A percentile compares a stretch with the other conserved stretches of the same genome.
Conservation (phyloP, 345 rosid genomes). For the Boechera divaricarpa region DNA sequence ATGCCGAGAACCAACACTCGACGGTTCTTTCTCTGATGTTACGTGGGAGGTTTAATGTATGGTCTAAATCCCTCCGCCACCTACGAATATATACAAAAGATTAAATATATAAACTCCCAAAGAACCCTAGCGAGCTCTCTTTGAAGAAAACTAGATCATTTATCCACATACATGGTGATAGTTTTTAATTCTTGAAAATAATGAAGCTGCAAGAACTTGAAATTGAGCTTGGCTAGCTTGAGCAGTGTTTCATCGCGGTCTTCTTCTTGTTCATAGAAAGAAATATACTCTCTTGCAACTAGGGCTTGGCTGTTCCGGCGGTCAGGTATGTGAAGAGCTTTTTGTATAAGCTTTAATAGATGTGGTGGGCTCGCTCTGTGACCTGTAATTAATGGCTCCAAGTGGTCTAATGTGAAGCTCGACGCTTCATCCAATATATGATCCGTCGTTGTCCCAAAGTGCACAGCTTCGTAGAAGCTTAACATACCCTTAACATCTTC, state of each 20-base stretch:
- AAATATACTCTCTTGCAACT: slow-evolving; percentile 27
- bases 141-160: background rate
- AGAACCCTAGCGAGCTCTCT: background rate
- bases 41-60: background rate
- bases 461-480: slow-evolving; percentile 51
- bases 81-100: slow-evolving; percentile 4
- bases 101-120: background rate
- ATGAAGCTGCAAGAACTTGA: slow-evolving; percentile 28
- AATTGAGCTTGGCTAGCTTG: slow-evolving; percentile 29
- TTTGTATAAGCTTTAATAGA: slow-evolving; percentile 15
- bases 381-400: slow-evolving; percentile 7
- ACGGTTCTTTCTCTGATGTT: slow-evolving; percentile 16
- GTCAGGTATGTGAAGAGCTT: slow-evolving; percentile 23
- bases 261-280: slow-evolving; percentile 27
- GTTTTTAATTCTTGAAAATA: slow-evolving; percentile 31
- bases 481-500: slow-evolving; percentile 45
- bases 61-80: slow-evolving; percentile 27
- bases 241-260: slow-evolving; percentile 8
- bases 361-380: background rate
- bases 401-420: slow-evolving; percentile 1
- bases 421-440: slow-evolving; percentile 45
- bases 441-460: slow-evolving; percentile 42
- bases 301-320: background rate
- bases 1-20: slow-evolving; percentile 9
- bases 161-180: slow-evolving; percentile 10